Conservation (phyloP, 805 yeast species). For the Saturnispora gosingensis region DNA sequence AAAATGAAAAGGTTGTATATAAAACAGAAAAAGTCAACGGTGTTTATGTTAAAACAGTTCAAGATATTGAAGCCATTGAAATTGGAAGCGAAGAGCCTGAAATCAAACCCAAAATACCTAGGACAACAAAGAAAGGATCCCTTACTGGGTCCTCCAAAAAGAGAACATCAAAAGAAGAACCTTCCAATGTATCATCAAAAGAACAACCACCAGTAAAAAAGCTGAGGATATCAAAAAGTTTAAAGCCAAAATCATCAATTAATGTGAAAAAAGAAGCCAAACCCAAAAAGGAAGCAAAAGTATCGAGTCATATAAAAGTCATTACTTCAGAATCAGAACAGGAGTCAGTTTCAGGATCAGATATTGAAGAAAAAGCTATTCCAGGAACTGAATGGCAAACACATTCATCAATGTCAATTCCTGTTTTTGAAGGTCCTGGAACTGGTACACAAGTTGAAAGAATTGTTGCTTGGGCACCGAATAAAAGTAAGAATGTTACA, state of each 20-base stretch:
- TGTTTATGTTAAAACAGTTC: conserved; percentile 45
- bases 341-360: neutral
- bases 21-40: conserved; percentile 35
- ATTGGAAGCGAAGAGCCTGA: neutral
- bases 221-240: neutral
- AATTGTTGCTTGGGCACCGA: conserved; percentile 59
- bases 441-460: conserved; percentile 35
- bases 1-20: conserved; percentile 68
- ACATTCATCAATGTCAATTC: conserved; percentile 28
- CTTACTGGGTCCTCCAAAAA: neutral
- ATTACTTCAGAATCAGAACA: neutral
- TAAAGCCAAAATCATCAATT: neutral
- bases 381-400: conserved; percentile 48
- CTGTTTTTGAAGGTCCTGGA: conserved; percentile 45
- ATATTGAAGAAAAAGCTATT: neutral
- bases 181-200: neutral
- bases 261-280: neutral
- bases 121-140: neutral
- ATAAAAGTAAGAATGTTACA: conserved; percentile 38
- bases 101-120: conserved; percentile 15
- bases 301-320: neutral
- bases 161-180: neutral
- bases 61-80: conserved; percentile 41
- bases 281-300: neutral
- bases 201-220: neutral